Conservation (phyloP, 2,329 filamentous ascomycete species). For the Ascochyta koolunga region DNA sequence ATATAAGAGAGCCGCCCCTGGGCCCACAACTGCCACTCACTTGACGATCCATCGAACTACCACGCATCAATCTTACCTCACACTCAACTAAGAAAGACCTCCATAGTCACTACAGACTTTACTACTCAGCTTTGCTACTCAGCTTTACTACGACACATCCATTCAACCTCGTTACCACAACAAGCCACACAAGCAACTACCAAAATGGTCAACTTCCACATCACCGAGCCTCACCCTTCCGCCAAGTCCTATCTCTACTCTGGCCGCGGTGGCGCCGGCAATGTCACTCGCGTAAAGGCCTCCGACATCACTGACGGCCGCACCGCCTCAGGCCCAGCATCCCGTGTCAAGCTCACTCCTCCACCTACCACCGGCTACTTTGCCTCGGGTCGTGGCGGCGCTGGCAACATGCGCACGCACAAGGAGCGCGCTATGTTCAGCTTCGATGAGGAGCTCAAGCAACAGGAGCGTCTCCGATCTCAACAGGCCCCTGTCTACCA, state of each 20-base stretch:
- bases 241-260: constrained; percentile 59
- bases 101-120: constrained; percentile 18
- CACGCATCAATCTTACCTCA: constrained; percentile 20
- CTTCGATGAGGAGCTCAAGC: constrained; percentile 71
- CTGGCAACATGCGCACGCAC: constrained; percentile 65
- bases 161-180: constrained; percentile 14
- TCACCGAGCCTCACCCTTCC: constrained; percentile 68
- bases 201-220: constrained; percentile 56
- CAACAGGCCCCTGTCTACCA: constrained; percentile 67
- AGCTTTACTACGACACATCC: constrained; percentile 16
- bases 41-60: constrained; percentile 17
- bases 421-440: constrained; percentile 67
- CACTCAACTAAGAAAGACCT: constrained; percentile 7
- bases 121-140: constrained; percentile 19
- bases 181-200: constrained; percentile 19
- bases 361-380: constrained; percentile 59
- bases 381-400: constrained; percentile 70
- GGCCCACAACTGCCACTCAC: constrained; percentile 2
- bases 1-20: constrained; percentile 8
- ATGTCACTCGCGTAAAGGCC: constrained; percentile 61
- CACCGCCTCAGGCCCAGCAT: constrained; percentile 54
- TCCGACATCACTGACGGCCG: constrained; percentile 59
- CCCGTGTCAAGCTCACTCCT: constrained; percentile 56
- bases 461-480: constrained; percentile 60
- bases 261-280: constrained; percentile 65